Evolutionary conservation across 768 basidiomycete species (phyloP).

Genomic region (Phallus indusiatus): DNA sequence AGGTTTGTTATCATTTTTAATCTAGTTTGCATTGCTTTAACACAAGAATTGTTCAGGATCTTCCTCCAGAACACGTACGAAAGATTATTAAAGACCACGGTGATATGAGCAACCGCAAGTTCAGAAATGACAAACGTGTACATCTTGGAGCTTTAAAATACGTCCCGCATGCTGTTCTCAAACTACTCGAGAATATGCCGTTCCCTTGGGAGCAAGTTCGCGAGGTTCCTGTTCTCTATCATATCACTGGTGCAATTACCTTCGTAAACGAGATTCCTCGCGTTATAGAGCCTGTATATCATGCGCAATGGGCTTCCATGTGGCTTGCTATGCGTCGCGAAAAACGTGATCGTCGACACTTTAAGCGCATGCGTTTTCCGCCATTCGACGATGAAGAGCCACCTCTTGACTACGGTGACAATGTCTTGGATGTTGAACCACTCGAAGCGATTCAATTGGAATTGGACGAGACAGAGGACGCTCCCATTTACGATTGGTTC

Average conservation of each 20-base stretch:
- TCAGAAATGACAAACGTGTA: conserved; percentile 97
- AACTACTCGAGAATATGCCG: conserved; percentile 96
- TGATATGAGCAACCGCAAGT: conserved; percentile 99
- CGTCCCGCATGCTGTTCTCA: conserved; percentile 98
- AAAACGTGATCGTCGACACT: conserved; percentile 96
- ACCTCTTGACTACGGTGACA: conserved; percentile 97
- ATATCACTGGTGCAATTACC: conserved; percentile 98
- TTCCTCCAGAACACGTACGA: conserved; percentile 94
- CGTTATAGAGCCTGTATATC: conserved; percentile 94
- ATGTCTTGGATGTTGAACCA: conserved; percentile 95
- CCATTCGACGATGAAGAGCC: conserved; percentile 99
- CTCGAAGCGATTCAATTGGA: conserved; percentile 97
- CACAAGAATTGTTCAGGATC: conserved; percentile 43
- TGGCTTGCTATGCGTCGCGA: conserved; percentile 99
- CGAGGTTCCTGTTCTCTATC: conserved; percentile 96
- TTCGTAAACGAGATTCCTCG: conserved; percentile 98
- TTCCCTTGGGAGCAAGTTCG: conserved; percentile 99
- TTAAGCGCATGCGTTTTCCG: conserved; percentile 99
- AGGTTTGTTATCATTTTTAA: conserved; percentile 38
- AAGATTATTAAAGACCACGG: conserved; percentile 99
- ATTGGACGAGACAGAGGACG: conserved; percentile 85
- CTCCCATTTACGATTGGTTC: conserved; percentile 93
- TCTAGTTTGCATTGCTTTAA: conserved; percentile 12
- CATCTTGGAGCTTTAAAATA: conserved; percentile 98
- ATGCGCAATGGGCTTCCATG: conserved; percentile 99